Conservation (phyloP, 2,329 filamentous ascomycete species). For the Plectosphaerella cucumerina region DNA sequence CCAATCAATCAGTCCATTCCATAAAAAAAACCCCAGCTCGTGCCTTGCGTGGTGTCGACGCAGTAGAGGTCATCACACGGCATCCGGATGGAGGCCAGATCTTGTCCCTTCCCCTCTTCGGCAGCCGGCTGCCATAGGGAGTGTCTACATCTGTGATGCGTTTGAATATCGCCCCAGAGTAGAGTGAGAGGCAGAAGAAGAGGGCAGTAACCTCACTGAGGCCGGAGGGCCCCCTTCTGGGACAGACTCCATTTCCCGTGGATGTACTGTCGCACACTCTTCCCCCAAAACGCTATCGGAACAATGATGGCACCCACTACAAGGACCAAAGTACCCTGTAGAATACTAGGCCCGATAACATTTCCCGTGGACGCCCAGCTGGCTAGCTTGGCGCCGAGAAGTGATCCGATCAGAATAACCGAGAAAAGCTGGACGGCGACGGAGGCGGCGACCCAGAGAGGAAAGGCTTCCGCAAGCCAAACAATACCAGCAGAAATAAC, state of each 20-base stretch:
- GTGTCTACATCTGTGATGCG: no score
- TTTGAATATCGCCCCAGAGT: no score
- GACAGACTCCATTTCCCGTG: constrained; percentile 15
- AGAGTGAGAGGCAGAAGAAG: no score
- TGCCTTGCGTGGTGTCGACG: no score
- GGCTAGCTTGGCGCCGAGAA: constrained; percentile 11
- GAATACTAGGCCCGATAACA: constrained; percentile 7
- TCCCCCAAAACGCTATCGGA: constrained; percentile 20
- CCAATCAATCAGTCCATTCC: no score
- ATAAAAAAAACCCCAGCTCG: no score
- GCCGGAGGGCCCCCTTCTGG: constrained; percentile 18
- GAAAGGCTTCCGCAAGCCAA: constrained; percentile 20
- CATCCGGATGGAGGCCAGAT: no score
- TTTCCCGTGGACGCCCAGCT: constrained; percentile 8
- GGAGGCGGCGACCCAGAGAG: constrained; percentile 18
- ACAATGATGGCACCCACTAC: constrained; percentile 16
- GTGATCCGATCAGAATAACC: constrained; percentile 10
- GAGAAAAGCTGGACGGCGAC: constrained; percentile 13
- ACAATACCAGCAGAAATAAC: constrained; percentile 17
- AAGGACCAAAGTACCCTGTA: constrained; percentile 12
- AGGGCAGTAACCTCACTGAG: no score
- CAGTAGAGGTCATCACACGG: no score
- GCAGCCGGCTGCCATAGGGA: no score
- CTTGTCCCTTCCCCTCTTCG: no score
- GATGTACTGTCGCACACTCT: constrained; percentile 19